Evolutionary conservation across 2,329 filamentous ascomycete species (phyloP).

Genomic region (Microcyclospora pomicola): DNA sequence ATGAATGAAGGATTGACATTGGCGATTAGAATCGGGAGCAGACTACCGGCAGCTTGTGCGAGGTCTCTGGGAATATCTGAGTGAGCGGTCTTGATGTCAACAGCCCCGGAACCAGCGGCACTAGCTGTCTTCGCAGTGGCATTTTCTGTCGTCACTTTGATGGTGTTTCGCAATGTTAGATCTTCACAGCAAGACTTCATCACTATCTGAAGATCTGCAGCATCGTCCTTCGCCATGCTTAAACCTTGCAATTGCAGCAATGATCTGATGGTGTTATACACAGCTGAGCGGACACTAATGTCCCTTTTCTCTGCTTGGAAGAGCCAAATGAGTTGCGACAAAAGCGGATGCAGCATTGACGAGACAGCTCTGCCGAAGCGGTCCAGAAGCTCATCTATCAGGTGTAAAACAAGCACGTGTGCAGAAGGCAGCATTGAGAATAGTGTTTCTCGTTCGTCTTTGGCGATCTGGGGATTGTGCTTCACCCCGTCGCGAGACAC

Average conservation of each 20-base stretch:
- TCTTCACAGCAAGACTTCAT: conserved; percentile 62
- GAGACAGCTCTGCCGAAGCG: conserved; percentile 46
- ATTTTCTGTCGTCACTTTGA: conserved; percentile 1
- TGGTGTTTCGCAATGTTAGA: conserved; percentile 31
- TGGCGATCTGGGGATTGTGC: conserved; percentile 57
- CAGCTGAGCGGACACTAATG: conserved; percentile 42
- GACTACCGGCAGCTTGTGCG: conserved; percentile 40
- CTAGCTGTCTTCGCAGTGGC: conserved; percentile 1
- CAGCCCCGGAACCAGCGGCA: not conserved
- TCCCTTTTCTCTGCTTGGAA: conserved; percentile 43
- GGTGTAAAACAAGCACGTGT: conserved; percentile 54
- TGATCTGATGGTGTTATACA: conserved; percentile 46
- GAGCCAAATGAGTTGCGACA: conserved; percentile 60
- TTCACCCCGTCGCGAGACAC: conserved; percentile 30
- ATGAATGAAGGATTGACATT: conserved; percentile 52
- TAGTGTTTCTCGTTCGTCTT: conserved; percentile 70
- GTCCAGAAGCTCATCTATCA: conserved; percentile 44
- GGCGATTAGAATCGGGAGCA: conserved; percentile 47
- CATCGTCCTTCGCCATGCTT: conserved; percentile 50
- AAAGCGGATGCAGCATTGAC: conserved; percentile 47
- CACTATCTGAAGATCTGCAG: conserved; percentile 48
- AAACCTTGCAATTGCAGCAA: conserved; percentile 51
- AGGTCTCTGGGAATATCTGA: conserved; percentile 33
- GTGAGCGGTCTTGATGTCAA: conserved; percentile 5
- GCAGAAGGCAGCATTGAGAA: conserved; percentile 61